Evolutionary conservation across 2,329 filamentous ascomycete genomes (phyloP), one percentile per base, ranked within the genome.

Genomic region (Sphaerulina populicola): DNA sequence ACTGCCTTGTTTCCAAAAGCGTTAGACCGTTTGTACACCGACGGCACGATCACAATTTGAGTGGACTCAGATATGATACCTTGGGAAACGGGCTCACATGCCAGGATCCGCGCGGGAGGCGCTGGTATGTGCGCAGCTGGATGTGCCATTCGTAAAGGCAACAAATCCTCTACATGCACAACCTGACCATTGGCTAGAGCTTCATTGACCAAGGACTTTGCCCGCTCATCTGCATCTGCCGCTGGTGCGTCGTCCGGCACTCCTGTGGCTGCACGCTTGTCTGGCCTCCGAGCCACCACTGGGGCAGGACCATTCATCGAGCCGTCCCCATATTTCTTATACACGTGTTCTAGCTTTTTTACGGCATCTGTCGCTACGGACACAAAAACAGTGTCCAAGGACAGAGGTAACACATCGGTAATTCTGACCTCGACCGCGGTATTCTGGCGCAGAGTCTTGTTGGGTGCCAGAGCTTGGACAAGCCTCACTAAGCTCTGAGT

Each of bases 31-130:
- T 81, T 29, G 84, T 47, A 70, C 72, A 57, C 74, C 4, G 81
- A 79, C 23, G 79, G 78, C 43, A 86, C 82, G 18, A 97, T 75
- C 21, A 98, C 82, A 51, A 98, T 88, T 62, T 86, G 89, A 12
- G 90, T 98, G 10, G 74, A 78, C 0, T 87, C 77, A 7, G 83
- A 77, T 42, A 98, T 67, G 4, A 93, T 69, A 7, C 93, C 93
- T 69, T 98, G 93, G 5, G 87, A 82, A 12, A 97, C 89, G 7
- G 93, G 93, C 67, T 98, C 93, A 66, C 90, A 97, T n/a, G 94
- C 81, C 43, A 87, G 82, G 54, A 97, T 86, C 69, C 85, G 89
- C 38, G 88, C 93, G 0, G 90, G 88, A 38, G 88, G 87, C 11
- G 88, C 80, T 21, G 87, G 82, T 14, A 86, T 80, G 69, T 95